Evolutionary conservation across 1,284 basidiomycete genomes (phyloP), one percentile per base, ranked within the genome.

Genomic region (Pseudozyma hubeiensis): DNA sequence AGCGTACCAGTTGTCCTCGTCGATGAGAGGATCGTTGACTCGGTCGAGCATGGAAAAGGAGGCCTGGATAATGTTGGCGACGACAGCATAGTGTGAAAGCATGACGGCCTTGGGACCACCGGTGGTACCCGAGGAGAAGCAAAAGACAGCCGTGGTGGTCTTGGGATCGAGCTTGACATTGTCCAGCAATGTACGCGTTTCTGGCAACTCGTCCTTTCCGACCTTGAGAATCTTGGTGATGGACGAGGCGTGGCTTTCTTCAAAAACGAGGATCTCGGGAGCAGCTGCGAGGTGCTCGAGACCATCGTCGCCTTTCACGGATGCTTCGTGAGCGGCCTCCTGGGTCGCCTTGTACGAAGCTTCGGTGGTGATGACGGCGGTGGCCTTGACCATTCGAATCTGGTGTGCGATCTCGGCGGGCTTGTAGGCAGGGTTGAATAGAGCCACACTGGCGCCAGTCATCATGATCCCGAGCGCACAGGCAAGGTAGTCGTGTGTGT

Each of bases 391-490:
- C 67, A 79, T 73, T 11, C 78, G 56, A n/a, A 83, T 64, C 58
- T 81, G 77, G 51, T 78, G 75, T 1, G 74, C 63, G 24, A 83
- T 64, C 51, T 84, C 82, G 11, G 30, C 40, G 6, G 80, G 57
- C 40, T 77, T 84, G 77, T 82, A 83, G n/a, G 78, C 72, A 1
- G 82, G 82, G 54, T 83, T 84, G 66, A 77, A 73, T 13, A 84
- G 72, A 29, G 79, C 81, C 3, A 77, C 70, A 29, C 78, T 67
- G 30, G 73, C 79, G 29, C 81, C 81, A 16, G 75, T 77, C 39
- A 82, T 67, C 67, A 81, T 79, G 43, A 77, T 58, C 44, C 78
- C 82, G 10, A 84, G 67, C 5, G 74, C 77, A 14, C 61, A 73
- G 9, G 75, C 56, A 5, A 77, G 53, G 47, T 82, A 84, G 51